Evolutionary conservation across 23 red algal genomes (phyloP).

Genomic region (Porphyridium purpureum): DNA sequence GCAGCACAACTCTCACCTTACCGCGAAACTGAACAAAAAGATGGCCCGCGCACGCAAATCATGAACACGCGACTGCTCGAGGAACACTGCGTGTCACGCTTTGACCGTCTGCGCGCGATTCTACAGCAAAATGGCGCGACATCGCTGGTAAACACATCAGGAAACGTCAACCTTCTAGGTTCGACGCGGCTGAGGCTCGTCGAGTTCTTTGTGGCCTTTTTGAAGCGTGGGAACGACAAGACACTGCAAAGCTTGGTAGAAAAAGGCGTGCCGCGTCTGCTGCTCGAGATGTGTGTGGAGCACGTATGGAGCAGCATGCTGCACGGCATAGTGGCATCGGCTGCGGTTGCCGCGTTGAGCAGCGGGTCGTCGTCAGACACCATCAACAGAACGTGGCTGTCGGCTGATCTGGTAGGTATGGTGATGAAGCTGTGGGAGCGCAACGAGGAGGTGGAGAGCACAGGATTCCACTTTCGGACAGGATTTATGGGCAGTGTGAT

Average conservation of each 20-base stretch:
- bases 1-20: background rate
- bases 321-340: slow-evolving; percentile 27
- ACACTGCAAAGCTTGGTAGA: slow-evolving; percentile 15
- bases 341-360: slow-evolving; percentile 10
- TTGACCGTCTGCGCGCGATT: slow-evolving; percentile 30
- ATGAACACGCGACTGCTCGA: slow-evolving; percentile 15
- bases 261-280: slow-evolving; percentile 22
- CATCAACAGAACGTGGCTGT: slow-evolving; percentile 17
- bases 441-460: slow-evolving; percentile 5
- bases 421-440: slow-evolving; percentile 11
- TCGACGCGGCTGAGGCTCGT: slow-evolving; percentile 42
- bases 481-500: too few relatives aligned
- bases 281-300: slow-evolving; percentile 29
- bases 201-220: slow-evolving; percentile 58
- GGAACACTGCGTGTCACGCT: slow-evolving; percentile 15
- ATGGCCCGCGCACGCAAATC: too few relatives aligned
- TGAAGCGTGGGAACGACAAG: slow-evolving; percentile 16
- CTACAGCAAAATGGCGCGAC: slow-evolving; percentile 1
- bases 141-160: background rate
- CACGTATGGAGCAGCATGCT: slow-evolving; percentile 67
- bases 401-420: slow-evolving; percentile 34
- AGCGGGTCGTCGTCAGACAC: slow-evolving; percentile 3
- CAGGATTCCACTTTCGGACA: too few relatives aligned
- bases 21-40: slow-evolving; percentile 18
- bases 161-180: slow-evolving; percentile 23